Percentiles rank a stretch among this genome's conserved stretches.
These are phyloP conservation scores for Myrica gale DNA, from an alignment of 306 rosid genomes.

Conservation along the genomic window DNA sequence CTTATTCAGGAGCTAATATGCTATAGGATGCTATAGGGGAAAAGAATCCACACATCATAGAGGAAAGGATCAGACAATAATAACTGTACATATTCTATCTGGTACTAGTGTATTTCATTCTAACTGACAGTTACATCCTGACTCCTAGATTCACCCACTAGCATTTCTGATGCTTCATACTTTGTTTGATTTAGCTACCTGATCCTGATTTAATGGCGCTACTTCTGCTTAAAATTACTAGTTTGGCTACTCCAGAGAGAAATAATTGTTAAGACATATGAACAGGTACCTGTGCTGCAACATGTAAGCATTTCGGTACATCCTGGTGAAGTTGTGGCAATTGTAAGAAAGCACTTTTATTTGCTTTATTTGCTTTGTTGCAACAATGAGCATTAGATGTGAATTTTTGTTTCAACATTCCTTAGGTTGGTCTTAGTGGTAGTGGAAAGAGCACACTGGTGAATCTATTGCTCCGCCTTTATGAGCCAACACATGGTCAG, in stretches of 20 bases:
- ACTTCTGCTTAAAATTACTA: conserved; percentile 18
- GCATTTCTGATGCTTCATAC: conserved; percentile 12
- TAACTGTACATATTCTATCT: background rate
- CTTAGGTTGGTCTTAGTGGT: conserved; percentile 94
- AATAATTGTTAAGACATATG: conserved; percentile 28
- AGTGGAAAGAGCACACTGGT: conserved; percentile 98
- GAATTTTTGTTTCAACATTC: conserved; percentile 29
- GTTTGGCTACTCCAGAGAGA: conserved; percentile 30
- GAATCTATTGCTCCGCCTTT: conserved; percentile 88
- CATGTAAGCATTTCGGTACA: conserved; percentile 61
- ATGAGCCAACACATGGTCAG: conserved; percentile 95
- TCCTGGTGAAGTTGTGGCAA: conserved; percentile 88
- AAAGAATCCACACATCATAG: too few species aligned
- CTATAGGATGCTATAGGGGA: background rate
- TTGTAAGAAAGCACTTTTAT: conserved; percentile 56
- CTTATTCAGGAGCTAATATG: conserved; percentile 8
- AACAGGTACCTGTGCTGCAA: conserved; percentile 77
- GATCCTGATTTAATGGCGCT: conserved; percentile 19
- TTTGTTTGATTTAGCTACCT: conserved; percentile 16
- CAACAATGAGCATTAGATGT: conserved; percentile 22
- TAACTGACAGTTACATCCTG: background rate
- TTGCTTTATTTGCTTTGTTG: conserved; percentile 26
- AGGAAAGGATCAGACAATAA: too few species aligned
- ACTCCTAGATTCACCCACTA: background rate
- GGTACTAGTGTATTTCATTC: background rate